Evolutionary conservation across 179 eudicot species (phyloP).

Genomic region (Silene noctiflora): DNA sequence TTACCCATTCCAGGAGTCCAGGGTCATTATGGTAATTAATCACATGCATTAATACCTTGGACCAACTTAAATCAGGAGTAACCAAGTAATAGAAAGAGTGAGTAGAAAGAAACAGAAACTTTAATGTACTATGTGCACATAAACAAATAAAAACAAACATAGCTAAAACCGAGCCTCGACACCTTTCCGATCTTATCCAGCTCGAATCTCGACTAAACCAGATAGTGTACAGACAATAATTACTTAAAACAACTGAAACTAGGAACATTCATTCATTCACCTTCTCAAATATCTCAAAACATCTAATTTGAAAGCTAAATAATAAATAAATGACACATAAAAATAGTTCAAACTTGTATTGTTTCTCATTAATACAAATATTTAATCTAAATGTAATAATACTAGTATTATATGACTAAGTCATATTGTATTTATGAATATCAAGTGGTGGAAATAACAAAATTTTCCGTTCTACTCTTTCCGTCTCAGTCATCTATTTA

Average conservation of each 20-base stretch:
- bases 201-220: not conserved
- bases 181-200: not conserved
- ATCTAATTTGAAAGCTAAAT: not conserved
- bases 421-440: constrained; percentile 15
- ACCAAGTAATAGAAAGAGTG: not conserved
- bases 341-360: not conserved
- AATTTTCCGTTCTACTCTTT: not conserved
- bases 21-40: constrained; percentile 3
- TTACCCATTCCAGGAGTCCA: not conserved
- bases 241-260: constrained; percentile 22
- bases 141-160: no score
- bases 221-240: not conserved
- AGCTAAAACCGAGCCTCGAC: no score
- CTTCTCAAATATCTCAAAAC: not conserved
- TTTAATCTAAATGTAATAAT: not conserved
- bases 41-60: not conserved
- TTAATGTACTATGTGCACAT: no score
- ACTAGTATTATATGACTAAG: constrained; percentile 3
- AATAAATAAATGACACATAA: not conserved
- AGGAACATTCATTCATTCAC: constrained; percentile 16
- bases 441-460: not conserved
- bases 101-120: not conserved
- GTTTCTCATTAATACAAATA: not conserved
- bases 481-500: no score
- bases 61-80: not conserved